These are phyloP conservation scores for Phytophthora nicotianae DNA, from an alignment of 352 stramenopile genomes.

Conservation along the genomic window DNA sequence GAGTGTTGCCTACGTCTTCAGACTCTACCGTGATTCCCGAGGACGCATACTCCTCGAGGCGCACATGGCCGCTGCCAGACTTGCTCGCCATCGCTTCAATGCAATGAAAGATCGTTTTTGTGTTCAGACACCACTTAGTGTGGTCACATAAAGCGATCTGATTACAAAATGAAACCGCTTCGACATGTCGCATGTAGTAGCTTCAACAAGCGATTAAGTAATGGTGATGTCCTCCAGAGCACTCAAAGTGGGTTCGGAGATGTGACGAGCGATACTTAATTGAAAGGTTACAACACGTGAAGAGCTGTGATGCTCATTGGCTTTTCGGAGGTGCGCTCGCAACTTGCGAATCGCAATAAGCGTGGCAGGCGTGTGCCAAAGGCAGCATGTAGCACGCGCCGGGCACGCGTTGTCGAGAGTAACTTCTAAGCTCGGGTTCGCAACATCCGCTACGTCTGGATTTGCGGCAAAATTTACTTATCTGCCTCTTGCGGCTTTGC, in stretches of 20 bases:
- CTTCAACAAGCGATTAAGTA: constrained; percentile 15
- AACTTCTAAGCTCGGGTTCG: neutral
- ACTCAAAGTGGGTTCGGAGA: no score
- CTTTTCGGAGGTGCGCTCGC: no score
- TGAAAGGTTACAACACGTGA: neutral
- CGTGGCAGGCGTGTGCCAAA: constrained; percentile 2
- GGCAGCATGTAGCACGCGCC: neutral
- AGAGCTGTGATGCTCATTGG: no score
- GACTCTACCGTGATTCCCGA: constrained; percentile 31
- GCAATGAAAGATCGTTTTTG: constrained; percentile 27
- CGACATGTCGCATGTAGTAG: constrained; percentile 25
- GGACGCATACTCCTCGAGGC: constrained; percentile 73
- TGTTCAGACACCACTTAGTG: constrained; percentile 7
- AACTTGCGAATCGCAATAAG: neutral
- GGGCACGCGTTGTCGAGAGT: neutral
- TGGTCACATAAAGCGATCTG: constrained; percentile 8
- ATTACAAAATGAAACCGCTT: constrained; percentile 4
- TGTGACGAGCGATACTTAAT: neutral
- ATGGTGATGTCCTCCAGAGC: no score
- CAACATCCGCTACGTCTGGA: neutral
- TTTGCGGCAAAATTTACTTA: constrained; percentile 14
- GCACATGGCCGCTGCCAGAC: constrained; percentile 23
- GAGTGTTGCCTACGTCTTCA: constrained; percentile 17
- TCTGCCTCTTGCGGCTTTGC: neutral
- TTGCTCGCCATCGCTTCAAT: neutral